Evolutionary conservation across 345 rosid species (phyloP), one percentile per base, ranked within the genome.

Genomic region (Xanthoceras sorbifolium): DNA sequence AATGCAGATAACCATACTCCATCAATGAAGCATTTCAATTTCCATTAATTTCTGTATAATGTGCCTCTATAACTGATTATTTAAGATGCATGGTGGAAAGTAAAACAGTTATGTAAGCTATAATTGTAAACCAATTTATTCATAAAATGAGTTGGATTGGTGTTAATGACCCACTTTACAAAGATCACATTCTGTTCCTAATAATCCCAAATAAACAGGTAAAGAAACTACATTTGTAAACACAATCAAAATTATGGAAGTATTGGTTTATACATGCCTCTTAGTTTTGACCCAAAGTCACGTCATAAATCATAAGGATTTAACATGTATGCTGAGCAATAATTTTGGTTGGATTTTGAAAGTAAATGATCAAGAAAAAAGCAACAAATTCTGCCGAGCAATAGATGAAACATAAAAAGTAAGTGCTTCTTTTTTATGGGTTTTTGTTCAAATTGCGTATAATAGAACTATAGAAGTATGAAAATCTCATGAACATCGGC

Each of bases 231-330:
- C 46, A 74, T 67, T 67, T 74, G 74, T 50, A 71, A 71, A 80
- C 85, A 79, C n/a, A 70, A 44, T 60, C 40, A 6, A 74, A 59
- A 74, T 67, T 78, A 46, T 74, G 75, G 55, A 61, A 74, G 65
- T 46, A 74, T 67, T 62, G 71, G 52, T 66, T 79, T 74, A 55
- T 79, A 74, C 70, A 61, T 79, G 68, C 55, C 68, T 74, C 69
- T 61, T 78, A 32, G 55, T 79, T 31, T 79, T 62, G 29, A 79
- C 42, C 67, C 23, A 38, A 46, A 69, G 10, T 69, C n/a, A 26
- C 28, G 38, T 28, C 17, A 61, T 9, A 29, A 28, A 3, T 17
- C 15, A 48, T 8, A 15, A 55, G 74, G 20, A 71, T 22, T 55
- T 34, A 20, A 18, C 17, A 38, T 26, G 14, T 23, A 57, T 22